Percentiles rank a stretch among this genome's conserved stretches.
phyloP scores from a whole-genome alignment of 805 yeast genomes.

The Zygotorulaspora sp. region DNA sequence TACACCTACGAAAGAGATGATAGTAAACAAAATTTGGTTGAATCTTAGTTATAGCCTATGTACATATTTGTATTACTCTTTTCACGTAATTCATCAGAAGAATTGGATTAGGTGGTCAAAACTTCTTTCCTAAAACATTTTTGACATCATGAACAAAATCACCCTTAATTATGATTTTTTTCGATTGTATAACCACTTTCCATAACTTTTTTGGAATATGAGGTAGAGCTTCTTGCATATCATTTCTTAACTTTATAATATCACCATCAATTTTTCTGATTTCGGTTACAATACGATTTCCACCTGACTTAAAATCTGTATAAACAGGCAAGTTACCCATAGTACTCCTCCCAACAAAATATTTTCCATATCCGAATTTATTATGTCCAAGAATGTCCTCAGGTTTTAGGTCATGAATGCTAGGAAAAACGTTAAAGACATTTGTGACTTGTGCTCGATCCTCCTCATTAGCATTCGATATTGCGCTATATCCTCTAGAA shows the following conservation, averaged over 20 bases:
- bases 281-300: constrained; percentile 63
- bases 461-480: not conserved
- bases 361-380: constrained; percentile 30
- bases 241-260: constrained; percentile 58
- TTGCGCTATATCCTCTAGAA: not conserved
- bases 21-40: not conserved
- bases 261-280: constrained; percentile 69
- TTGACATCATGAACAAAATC: constrained; percentile 39
- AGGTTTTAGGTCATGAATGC: constrained; percentile 29
- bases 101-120: no score
- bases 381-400: constrained; percentile 28
- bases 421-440: constrained; percentile 26
- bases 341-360: constrained; percentile 44
- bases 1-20: constrained; percentile 27
- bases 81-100: no score
- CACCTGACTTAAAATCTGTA: constrained; percentile 53
- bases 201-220: constrained; percentile 45
- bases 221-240: constrained; percentile 51
- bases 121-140: constrained; percentile 21
- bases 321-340: constrained; percentile 80
- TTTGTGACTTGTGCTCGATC: not conserved
- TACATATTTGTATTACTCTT: no score
- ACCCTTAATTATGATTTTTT: constrained; percentile 51
- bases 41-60: no score
- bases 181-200: constrained; percentile 47